Conservation (phyloP, 495 filamentous ascomycete genomes). For the Hamigera avellanea region DNA sequence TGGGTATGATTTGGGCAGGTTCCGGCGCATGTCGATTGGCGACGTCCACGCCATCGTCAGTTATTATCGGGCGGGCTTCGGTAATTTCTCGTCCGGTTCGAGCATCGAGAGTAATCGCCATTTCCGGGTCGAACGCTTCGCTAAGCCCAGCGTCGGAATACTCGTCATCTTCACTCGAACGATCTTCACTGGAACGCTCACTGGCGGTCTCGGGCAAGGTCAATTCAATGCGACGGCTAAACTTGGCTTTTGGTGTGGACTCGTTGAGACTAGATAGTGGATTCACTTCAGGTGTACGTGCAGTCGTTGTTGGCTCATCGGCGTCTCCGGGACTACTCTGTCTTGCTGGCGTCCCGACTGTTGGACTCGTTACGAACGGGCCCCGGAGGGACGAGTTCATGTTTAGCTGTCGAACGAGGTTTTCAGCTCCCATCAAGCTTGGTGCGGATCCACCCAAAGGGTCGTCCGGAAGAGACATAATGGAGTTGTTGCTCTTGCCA, state of each 20-base stretch:
- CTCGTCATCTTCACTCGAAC: conserved; percentile 6
- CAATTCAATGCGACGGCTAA: conserved; percentile 24
- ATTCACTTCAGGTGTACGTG: conserved; percentile 8
- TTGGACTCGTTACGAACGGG: conserved; percentile 16
- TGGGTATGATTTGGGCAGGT: no score
- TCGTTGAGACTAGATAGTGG: conserved; percentile 8
- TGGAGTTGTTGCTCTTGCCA: conserved; percentile 25
- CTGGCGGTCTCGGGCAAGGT: conserved; percentile 34
- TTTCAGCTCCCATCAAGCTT: conserved; percentile 57
- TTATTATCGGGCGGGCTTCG: conserved; percentile 9
- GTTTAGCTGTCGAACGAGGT: conserved; percentile 52
- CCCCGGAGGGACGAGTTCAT: conserved; percentile 45
- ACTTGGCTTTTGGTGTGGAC: conserved; percentile 21
- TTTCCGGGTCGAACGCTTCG: conserved; percentile 18
- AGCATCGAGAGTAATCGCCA: conserved; percentile 31
- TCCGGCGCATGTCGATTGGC: neutral
- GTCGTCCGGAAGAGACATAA: conserved; percentile 30
- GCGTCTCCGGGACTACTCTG: conserved; percentile 21
- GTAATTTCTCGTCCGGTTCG: conserved; percentile 26
- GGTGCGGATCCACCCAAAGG: conserved; percentile 33
- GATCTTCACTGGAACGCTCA: conserved; percentile 22
- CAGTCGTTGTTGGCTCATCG: conserved; percentile 9
- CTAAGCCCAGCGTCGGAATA: neutral
- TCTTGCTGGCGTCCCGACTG: conserved; percentile 22
- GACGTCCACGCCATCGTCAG: neutral